Evolutionary conservation across 1,139 yeast genomes (phyloP), one percentile per base, ranked within the genome.

Genomic region (Schwanniomyces etchellsii): DNA sequence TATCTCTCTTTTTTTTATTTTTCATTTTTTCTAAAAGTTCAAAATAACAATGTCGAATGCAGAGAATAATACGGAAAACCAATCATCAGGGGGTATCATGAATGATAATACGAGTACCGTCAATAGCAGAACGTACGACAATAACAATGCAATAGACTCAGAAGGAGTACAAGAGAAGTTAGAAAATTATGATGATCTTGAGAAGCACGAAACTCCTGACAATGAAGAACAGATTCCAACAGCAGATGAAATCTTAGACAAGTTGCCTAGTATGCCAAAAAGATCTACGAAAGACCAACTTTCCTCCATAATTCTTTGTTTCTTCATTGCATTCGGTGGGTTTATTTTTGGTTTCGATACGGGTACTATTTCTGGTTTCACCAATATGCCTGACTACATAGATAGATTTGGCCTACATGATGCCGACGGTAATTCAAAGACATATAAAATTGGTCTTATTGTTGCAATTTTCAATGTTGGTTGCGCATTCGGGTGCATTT

Each of bases 301-400:
- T 17, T 42, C 55, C 24, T 55, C 59, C 22, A 52, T 58, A 31
- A 42, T 58, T 31, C 58, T 64, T 44, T 63, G 70, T 48, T 46
- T 65, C 21, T 42, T 68, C 26, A 56, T 70, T 26, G 72, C 84
- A 5, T 67, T 76, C 39, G 78, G 81, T 20, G 86, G 86, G 2
- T 73, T 77, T 36, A 70, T 77, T 10, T 77, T 77, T 43, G 88
- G 88, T 7, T 79, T 75, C 61, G 88, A 80, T 52, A 76, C 81
- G 27, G 86, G 86, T 29, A 77, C 81, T 26, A 69, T 79, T 43
- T 81, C 84, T 20, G 84, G 84, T 14, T 61, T 78, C 35, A 66
- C 77, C 11, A 76, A 75, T 45, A 67, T 77, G 71, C 50, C 66
- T n/a, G 64, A 73, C 25, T 79, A 74, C 50, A 55, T 57, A 34